phyloP scores from a whole-genome alignment of 1,284 basidiomycete species.

The Marasmius tenuissimus region DNA sequence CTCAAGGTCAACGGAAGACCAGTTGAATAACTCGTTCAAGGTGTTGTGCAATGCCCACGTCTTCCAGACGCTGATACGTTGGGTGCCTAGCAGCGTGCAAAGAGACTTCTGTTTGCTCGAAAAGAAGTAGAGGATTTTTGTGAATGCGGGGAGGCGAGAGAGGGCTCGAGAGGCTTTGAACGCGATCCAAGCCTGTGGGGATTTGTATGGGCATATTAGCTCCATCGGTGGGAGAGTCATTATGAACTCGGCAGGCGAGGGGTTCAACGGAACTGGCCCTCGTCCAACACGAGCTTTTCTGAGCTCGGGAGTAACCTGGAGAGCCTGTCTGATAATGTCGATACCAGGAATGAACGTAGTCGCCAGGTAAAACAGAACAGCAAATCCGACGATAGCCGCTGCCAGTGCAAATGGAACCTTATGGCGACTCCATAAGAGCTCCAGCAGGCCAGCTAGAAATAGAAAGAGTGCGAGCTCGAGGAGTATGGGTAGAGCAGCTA shows the following conservation, averaged over 20 bases:
- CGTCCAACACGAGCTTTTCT: no score
- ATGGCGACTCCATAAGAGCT: constrained; percentile 5
- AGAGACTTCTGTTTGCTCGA: no score
- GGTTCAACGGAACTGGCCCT: no score
- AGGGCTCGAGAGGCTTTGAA: background rate
- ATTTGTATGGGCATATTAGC: background rate
- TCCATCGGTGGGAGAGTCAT: background rate
- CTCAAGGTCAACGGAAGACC: background rate
- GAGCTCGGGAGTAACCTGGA: background rate
- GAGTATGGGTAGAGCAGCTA: constrained; percentile 1
- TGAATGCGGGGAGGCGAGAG: background rate
- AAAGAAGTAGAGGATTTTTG: background rate
- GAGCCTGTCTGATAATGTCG: background rate
- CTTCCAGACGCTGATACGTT: background rate
- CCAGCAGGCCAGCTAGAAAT: constrained; percentile 5
- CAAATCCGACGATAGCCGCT: background rate
- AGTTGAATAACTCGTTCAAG: background rate
- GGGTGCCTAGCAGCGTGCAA: no score
- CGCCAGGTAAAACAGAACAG: background rate
- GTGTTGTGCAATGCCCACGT: background rate
- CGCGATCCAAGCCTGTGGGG: background rate
- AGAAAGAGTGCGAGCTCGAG: constrained; percentile 2
- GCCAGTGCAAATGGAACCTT: background rate
- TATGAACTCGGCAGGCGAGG: background rate
- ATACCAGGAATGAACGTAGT: background rate